Evolutionary conservation across 2,329 filamentous ascomycete genomes (phyloP).

Genomic region (Colletotrichum lindemuthianum): DNA sequence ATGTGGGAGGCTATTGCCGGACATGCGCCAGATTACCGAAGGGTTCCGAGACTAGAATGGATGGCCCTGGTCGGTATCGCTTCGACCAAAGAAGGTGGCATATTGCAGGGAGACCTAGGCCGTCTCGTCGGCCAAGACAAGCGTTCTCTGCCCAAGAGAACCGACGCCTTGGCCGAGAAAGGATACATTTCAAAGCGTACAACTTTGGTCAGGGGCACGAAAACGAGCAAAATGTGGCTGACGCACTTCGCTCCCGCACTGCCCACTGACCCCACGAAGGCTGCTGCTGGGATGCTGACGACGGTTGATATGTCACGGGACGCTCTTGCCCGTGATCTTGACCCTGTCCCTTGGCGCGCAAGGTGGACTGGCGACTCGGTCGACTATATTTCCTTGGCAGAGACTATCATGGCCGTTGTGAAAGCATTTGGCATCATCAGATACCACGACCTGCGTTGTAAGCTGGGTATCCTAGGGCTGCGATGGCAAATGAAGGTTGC

Average conservation of each 20-base stretch:
- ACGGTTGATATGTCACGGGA: conserved; percentile 41
- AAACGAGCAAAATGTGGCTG: conserved; percentile 72
- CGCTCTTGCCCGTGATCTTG: conserved; percentile 50
- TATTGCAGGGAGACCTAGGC: conserved; percentile 69
- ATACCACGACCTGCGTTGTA: conserved; percentile 66
- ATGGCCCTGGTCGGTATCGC: conserved; percentile 67
- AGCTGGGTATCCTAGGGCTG: conserved; percentile 65
- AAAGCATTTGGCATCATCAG: conserved; percentile 69
- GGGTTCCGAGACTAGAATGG: conserved; percentile 69
- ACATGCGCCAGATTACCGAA: conserved; percentile 67
- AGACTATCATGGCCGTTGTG: conserved; percentile 65
- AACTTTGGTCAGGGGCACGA: conserved; percentile 66
- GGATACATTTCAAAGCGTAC: conserved; percentile 71
- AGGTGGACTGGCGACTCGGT: conserved; percentile 68
- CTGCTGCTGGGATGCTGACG: conserved; percentile 13
- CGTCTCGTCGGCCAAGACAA: conserved; percentile 70
- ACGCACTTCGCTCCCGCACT: conserved; percentile 62
- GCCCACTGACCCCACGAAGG: conserved; percentile 42
- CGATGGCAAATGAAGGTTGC: conserved; percentile 69
- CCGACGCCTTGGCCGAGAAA: conserved; percentile 67
- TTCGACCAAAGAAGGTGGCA: conserved; percentile 62
- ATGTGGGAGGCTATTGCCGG: conserved; percentile 70
- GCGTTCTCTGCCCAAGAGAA: conserved; percentile 69
- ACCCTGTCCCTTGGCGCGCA: conserved; percentile 65
- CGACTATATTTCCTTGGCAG: conserved; percentile 66